phyloP scores from a whole-genome alignment of 345 rosid species.

The Boechera retrofracta region DNA sequence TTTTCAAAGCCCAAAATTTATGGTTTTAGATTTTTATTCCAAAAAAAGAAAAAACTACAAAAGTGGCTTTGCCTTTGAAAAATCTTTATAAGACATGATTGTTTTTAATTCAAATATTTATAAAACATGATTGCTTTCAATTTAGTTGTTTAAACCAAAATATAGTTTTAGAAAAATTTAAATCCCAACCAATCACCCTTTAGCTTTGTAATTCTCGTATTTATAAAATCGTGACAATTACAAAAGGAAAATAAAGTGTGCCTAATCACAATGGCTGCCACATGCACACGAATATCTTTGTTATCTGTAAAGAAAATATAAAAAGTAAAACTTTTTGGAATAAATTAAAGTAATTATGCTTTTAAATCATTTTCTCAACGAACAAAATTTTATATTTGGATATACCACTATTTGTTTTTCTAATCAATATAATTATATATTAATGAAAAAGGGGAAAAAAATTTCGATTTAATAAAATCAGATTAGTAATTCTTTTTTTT shows the following conservation, averaged over 20 bases:
- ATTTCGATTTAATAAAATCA: neutral
- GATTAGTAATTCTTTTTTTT: neutral
- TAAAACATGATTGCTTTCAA: too few relatives aligned
- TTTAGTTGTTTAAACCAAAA: too few relatives aligned
- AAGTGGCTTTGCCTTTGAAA: too few relatives aligned
- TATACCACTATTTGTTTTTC: neutral
- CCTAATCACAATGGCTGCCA: constrained; percentile 33
- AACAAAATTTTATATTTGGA: neutral
- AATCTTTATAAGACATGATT: too few relatives aligned
- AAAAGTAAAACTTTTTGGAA: constrained; percentile 5
- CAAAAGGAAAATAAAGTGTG: constrained; percentile 15
- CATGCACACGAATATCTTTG: constrained; percentile 32
- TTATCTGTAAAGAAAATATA: neutral
- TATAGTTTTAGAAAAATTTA: too few relatives aligned
- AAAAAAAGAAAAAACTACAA: too few relatives aligned
- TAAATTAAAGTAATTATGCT: neutral
- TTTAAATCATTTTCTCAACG: neutral
- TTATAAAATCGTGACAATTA: constrained; percentile 2
- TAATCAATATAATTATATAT: neutral
- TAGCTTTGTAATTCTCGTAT: constrained; percentile 4
- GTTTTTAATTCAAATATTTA: too few relatives aligned
- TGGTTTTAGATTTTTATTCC: too few relatives aligned
- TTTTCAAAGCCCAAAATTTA: too few relatives aligned
- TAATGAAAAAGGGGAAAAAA: neutral
- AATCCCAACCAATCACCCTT: neutral